Evolutionary conservation across 495 filamentous ascomycete species (phyloP), one percentile per base, ranked within the genome.

Genomic region (Penicillium cosmopolitanum): DNA sequence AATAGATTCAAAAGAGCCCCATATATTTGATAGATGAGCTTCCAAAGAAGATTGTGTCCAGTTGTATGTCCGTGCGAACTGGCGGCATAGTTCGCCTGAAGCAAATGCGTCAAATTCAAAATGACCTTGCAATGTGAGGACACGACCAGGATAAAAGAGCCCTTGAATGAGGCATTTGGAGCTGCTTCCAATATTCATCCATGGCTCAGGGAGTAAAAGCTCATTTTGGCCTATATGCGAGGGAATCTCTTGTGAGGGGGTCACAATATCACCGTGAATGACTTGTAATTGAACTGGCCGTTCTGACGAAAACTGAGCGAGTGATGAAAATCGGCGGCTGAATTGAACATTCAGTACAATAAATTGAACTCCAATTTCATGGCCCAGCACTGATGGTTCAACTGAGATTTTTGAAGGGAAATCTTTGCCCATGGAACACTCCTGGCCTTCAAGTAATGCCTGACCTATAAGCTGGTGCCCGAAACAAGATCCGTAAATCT

Each of bases 401-500:
- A 47, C 31, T 50, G 65, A 53, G 16, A 66, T 33, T 28, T 54
- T 59, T 4, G 52, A 66, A 6, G 36, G 46, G 18, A 10, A 51
- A 11, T 38, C 51, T 33, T 43, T 23, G 5, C 25, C 56, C 1
- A 31, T 55, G 13, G 55, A 73, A 58, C 25, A 51, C 23, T 48
- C 11, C 13, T 48, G 19, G 21, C 46, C 46, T 13, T 23, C 46
- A 35, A 58, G 60, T 9, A 61, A 47, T 0, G 47, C 70, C 53
- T 70, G 64, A 15, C 60, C 70, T 50, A 74, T 66, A 7, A 73
- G 50, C 40, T 74, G 67, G 52, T 74, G 70, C 0, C 72, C 72
- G 54, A 74, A 74, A 48, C 67, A 74, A 15, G 69, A 68, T 13
- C 72, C 70, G 35, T 72, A 66, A 15, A 73, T 73, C 21, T 63